Evolutionary conservation across 139 green algal species (phyloP), one percentile per base, ranked within the genome.

Genomic region (Tetraselmis striata): DNA sequence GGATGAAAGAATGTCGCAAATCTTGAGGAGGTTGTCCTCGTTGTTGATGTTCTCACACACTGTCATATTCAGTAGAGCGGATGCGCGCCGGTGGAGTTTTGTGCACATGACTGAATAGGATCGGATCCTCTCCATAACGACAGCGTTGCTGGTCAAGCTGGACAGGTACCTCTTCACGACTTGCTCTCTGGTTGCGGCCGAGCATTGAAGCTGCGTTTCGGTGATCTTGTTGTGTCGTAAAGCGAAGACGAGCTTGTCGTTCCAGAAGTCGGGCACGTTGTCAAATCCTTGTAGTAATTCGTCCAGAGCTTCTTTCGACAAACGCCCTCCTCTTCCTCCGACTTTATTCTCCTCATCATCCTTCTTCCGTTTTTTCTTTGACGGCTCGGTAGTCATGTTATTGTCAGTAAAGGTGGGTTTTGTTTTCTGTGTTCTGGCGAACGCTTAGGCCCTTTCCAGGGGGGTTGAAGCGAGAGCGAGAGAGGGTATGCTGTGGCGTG

Each of bases 1-100:
- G 45, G 45, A 67, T 67, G 45, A 67, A 67, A 67, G 45, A 67
- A 67, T 67, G 45, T 67, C 45, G 45, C 45, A 67, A 67, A 67
- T 67, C 45, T 67, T 67, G 45, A 67, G 45, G 18, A 67, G 45
- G 45, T 67, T 67, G 45, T 5, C 18, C 5, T 67, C 45, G 45
- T 67, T 67, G 45, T 67, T 18, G 45, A 67, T 67, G 45, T 67
- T 67, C 5, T 67, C 45, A 67, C 45, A 67, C 45, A 67, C 45
- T 18, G 45, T 67, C 18, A 67, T 67, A 67, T 67, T 67, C 45
- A 67, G 45, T 67, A 67, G 45, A 67, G 45, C 45, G 45, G 45
- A 25, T 67, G 45, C 45, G 18, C 45, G 45, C 18, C 45, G 45
- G 45, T 67, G 18, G 45, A 67, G 45, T 67, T 67, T 67, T 5